These are phyloP conservation scores for Trypanosoma brucei DNA, from an alignment of 208 protist genomes.

Conservation along the genomic window DNA sequence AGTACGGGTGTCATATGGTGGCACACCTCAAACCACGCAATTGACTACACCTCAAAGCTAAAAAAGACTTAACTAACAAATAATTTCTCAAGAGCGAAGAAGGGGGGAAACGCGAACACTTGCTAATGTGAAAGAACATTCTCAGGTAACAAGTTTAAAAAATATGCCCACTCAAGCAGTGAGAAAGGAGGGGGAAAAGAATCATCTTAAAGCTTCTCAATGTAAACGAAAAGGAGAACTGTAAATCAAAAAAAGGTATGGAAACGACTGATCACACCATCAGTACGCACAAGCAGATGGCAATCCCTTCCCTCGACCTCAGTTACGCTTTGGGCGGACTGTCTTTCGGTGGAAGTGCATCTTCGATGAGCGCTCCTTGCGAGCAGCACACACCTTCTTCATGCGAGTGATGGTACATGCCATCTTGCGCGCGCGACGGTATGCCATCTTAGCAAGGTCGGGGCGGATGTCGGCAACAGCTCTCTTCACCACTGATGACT, in stretches of 20 bases:
- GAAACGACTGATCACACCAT: neutral
- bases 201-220: neutral
- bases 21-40: neutral
- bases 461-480: conserved; percentile 72
- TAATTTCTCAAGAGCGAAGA: no score
- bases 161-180: no score
- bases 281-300: neutral
- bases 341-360: conserved; percentile 69
- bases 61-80: no score
- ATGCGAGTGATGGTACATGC: conserved; percentile 53
- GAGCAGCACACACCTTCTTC: conserved; percentile 56
- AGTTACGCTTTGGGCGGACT: conserved; percentile 65
- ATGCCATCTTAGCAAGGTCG: conserved; percentile 72
- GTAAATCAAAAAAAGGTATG: neutral
- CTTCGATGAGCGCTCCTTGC: conserved; percentile 78
- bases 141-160: no score
- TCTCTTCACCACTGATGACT: conserved; percentile 64
- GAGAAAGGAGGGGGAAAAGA: no score
- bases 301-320: conserved; percentile 5
- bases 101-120: no score
- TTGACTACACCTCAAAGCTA: no score
- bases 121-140: no score
- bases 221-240: neutral
- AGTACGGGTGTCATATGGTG: neutral
- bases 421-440: conserved; percentile 78